Base-by-base conservation (phyloP, 2,329 filamentous ascomycete genomes). In the Cladosporium sp. region DNA sequence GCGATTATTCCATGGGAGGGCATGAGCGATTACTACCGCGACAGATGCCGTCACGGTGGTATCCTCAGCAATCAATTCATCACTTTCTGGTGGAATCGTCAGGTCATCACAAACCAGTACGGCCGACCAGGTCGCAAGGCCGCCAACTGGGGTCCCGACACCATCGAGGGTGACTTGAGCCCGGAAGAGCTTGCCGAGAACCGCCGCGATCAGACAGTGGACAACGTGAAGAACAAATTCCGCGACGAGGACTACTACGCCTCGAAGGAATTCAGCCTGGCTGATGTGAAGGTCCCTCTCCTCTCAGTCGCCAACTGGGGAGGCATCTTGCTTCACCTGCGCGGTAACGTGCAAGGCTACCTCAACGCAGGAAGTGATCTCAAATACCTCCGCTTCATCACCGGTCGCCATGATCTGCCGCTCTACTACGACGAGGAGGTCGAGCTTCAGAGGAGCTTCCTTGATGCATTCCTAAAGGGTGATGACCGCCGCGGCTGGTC, bases 381-480 rank as follows among this genome's bases (percentile, higher is more conserved):
- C 60, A 90, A 90, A 68, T 90, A 86, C 62, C 76, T 90, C 0
- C 80, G 86, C 6, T 83, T 89, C 68, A 86, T 89, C 65, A 85
- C 82, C 0, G 87, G 87, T 1, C 79, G 87, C 0, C 87, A 90
- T 61, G 87, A 90, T 64, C 75, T 90, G 1, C 87, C 87, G 0
- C 89, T 90, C 68, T 90, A 89, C 72, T 88, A 89, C 66, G 70
- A 80, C 1, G 83, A 89, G 48, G 84, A 89, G 61, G 86, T 88
- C 0, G 83, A 87, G 60, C 64, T 90, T 0, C 87, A 90, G 65
- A 78, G 76, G 47, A 83, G 81, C 62, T 90, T 90, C 68, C 73
- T 90, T 0, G 84, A 89, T 58, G 86, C 86, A 0, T 90, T 90
- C 66, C 77, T 90, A 35, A 89, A 89, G 63, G 83, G 78, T 1